Evolutionary conservation across 371 early-diverging fungal genomes (phyloP).

Genomic region (Ordospora pajunii): DNA sequence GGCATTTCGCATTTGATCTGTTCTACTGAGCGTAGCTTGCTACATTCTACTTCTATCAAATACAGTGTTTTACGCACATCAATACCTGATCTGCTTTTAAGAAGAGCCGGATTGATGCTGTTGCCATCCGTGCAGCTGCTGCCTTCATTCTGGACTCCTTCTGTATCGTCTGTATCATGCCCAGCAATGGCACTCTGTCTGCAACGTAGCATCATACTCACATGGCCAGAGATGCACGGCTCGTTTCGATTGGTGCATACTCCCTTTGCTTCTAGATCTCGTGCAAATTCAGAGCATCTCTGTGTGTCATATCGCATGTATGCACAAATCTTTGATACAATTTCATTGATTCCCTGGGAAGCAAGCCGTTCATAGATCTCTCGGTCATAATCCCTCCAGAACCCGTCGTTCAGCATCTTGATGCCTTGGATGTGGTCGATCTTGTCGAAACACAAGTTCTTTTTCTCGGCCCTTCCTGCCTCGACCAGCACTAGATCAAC

Average conservation of each 20-base stretch:
- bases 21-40: background rate
- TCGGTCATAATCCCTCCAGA: background rate
- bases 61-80: no score
- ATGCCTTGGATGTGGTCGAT: constrained; percentile 2
- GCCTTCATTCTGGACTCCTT: background rate
- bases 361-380: constrained; percentile 13
- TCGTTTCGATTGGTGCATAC: background rate
- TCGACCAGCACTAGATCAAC: constrained; percentile 42
- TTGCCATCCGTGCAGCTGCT: background rate
- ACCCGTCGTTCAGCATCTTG: background rate
- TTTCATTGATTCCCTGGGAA: constrained; percentile 14
- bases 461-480: background rate
- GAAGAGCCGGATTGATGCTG: background rate
- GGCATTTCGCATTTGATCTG: background rate
- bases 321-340: constrained; percentile 22
- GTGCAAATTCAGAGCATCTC: background rate
- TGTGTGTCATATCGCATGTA: constrained; percentile 4
- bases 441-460: background rate
- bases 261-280: background rate
- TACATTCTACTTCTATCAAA: background rate
- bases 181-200: no score
- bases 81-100: no score
- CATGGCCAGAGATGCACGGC: background rate
- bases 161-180: no score
- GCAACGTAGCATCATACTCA: background rate